phyloP scores from a whole-genome alignment of 2,329 filamentous ascomycete genomes.

The Botrytis tulipae region DNA sequence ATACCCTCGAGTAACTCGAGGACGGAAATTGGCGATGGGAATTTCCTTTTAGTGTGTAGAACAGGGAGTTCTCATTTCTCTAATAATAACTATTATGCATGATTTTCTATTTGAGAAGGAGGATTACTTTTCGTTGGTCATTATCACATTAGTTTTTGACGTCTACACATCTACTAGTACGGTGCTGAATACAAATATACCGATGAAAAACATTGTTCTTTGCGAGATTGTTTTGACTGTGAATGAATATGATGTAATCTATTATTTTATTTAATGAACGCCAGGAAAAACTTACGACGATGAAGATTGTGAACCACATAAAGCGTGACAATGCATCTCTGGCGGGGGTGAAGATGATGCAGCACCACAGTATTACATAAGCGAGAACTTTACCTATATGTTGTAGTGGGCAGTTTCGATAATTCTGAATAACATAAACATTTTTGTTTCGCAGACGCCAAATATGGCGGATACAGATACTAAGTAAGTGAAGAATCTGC shows the following conservation, averaged over 20 bases:
- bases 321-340: not conserved
- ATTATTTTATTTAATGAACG: not conserved
- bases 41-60: constrained; percentile 19
- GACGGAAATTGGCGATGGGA: not conserved
- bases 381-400: constrained; percentile 10
- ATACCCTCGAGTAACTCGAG: not conserved
- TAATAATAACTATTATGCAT: constrained; percentile 11
- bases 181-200: not conserved
- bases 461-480: constrained; percentile 35
- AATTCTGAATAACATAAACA: not conserved
- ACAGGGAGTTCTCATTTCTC: constrained; percentile 15
- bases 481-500: constrained; percentile 28
- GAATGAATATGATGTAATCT: not conserved
- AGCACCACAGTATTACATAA: constrained; percentile 1
- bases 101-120: not conserved
- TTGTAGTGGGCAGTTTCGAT: constrained; percentile 12
- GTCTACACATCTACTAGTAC: not conserved
- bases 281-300: not conserved
- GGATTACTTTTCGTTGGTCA: constrained; percentile 9
- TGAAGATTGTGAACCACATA: not conserved
- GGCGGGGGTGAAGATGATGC: not conserved
- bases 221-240: no score
- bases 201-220: not conserved
- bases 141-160: constrained; percentile 12
- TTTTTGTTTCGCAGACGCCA: constrained; percentile 9